Evolutionary conservation across 495 filamentous ascomycete genomes (phyloP), one percentile per base, ranked within the genome.

Genomic region (Aspergillus funiculosus): DNA sequence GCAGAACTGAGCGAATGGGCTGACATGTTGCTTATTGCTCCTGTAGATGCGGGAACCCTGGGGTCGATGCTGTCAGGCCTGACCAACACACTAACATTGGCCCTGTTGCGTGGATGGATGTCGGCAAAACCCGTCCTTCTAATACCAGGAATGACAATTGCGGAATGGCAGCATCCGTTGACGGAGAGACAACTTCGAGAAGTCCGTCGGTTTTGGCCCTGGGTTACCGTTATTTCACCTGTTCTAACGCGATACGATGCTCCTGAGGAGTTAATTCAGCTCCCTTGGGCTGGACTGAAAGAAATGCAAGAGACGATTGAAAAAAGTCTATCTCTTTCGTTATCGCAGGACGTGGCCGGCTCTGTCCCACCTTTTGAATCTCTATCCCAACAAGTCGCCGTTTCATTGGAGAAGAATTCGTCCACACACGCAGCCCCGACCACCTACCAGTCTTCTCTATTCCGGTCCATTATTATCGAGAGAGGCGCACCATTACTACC

Each of bases 121-220:
- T 83, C 86, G 4, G 79, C 80, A 2, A 92, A 92, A 66, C 82
- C 87, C 51, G 86, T 91, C 14, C 62, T 91, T 35, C 65, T 94
- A 14, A 78, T 92, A 10, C 88, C 87, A 0, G 85, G 82, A 32
- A 91, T 94, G 87, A 86, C 83, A 5, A 75, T 75, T 5, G 71
- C 81, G 43, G 84, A 86, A 79, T 94, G 88, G 88, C 79, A 89
- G 58, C 85, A 90, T 54, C 87, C 87, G 10, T 79, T 91, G 66
- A 91, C 82, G 15, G 82, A 80, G 62, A 81, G 85, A 54, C 88
- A 94, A 58, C 75, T 92, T 29, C 79, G 78, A 57, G 90, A 91
- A 58, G 79, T 92, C 30, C 72, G 79, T 31, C 73, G 79, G 39
- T 88, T 83, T 52, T 92, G 86, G 87, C 80, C 81, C 28, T 92